Percentiles rank a stretch among this genome's conserved stretches.
Evolutionary conservation across 352 stramenopile species (phyloP).

Genomic region (Phytophthora syringae): DNA sequence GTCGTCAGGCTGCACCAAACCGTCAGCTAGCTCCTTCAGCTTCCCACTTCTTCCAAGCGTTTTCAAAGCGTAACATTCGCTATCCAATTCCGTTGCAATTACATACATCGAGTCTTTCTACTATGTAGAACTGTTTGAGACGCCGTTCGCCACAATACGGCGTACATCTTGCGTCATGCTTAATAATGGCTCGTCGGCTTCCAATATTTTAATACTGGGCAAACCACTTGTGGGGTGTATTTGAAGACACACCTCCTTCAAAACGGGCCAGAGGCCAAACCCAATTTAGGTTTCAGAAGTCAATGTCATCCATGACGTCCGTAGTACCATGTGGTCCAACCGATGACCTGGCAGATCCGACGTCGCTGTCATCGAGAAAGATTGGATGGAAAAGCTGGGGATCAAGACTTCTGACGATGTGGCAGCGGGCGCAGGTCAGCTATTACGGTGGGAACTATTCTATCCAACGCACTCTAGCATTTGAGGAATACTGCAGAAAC

Average conservation of each 20-base stretch:
- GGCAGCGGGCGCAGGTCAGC: constrained; percentile 17
- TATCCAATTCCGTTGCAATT: background rate
- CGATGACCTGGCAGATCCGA: background rate
- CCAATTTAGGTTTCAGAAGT: no score
- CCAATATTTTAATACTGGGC: no score
- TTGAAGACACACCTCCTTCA: no score
- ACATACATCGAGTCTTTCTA: background rate
- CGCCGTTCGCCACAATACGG: constrained; percentile 35
- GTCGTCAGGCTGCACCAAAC: constrained; percentile 8
- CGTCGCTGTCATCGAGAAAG: background rate
- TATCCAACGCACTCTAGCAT: constrained; percentile 10
- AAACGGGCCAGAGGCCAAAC: no score
- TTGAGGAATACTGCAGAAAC: constrained; percentile 12
- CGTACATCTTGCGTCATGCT: no score
- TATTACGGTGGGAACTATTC: constrained; percentile 20
- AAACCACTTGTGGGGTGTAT: no score
- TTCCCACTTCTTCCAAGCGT: no score
- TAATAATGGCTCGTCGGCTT: no score
- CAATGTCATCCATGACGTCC: constrained; percentile 2
- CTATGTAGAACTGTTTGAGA: constrained; percentile 22
- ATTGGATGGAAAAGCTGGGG: background rate
- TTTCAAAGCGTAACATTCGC: no score
- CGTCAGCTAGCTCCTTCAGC: no score
- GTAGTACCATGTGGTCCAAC: background rate
- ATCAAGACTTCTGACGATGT: background rate